Percentiles rank a stretch among this genome's conserved stretches.
Conservation (phyloP, 1,284 basidiomycete species). For the Sphaerobolus stellatus region DNA sequence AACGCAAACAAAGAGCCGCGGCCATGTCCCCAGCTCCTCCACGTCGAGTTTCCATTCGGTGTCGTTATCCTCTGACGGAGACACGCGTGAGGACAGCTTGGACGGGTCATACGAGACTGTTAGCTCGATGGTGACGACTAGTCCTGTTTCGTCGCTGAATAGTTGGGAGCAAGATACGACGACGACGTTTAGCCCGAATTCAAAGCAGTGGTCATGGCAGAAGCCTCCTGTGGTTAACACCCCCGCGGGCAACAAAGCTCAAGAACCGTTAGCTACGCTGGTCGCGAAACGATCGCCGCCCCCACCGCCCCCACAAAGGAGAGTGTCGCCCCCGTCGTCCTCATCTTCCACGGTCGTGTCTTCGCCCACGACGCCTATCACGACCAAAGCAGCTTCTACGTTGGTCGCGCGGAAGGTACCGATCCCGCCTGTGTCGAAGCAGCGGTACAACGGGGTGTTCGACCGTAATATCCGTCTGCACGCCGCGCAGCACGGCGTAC, state of each 20-base stretch:
- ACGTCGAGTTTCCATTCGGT: constrained; percentile 80
- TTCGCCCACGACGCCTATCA: constrained; percentile 42
- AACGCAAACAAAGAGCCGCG: no score
- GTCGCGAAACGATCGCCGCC: constrained; percentile 30
- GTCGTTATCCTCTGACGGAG: constrained; percentile 70
- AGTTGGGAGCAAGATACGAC: background rate
- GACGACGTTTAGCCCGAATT: background rate
- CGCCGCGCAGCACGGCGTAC: no score
- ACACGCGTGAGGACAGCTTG: constrained; percentile 22
- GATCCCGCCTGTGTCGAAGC: constrained; percentile 58
- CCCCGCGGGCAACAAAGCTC: constrained; percentile 20
- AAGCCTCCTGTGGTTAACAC: constrained; percentile 16
- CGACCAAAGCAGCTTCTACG: constrained; percentile 28
- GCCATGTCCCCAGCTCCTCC: constrained; percentile 65
- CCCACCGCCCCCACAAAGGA: constrained; percentile 38
- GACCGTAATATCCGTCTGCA: constrained; percentile 52
- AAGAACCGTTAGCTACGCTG: constrained; percentile 28
- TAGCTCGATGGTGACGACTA: constrained; percentile 11
- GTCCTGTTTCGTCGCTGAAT: constrained; percentile 2
- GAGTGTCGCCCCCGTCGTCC: constrained; percentile 39
- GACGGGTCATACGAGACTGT: constrained; percentile 17
- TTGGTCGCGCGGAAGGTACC: constrained; percentile 69
- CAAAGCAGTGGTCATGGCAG: constrained; percentile 11
- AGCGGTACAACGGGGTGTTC: constrained; percentile 68
- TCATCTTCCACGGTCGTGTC: constrained; percentile 23